Evolutionary conservation across 371 early-diverging fungal genomes (phyloP), one percentile per base, ranked within the genome.

Genomic region (Basidiobolus meristosporus): DNA sequence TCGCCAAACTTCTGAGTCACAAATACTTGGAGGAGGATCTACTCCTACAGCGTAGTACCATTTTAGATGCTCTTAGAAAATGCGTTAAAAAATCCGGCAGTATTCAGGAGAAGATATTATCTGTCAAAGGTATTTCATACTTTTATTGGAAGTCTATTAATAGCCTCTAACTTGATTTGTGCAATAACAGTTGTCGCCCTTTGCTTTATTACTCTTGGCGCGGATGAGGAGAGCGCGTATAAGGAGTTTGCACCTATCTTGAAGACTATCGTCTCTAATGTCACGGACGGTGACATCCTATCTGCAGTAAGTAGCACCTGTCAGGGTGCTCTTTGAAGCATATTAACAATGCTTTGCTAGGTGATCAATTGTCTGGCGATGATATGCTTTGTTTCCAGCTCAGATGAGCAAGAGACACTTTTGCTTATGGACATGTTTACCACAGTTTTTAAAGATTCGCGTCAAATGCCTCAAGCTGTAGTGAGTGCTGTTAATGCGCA

Each of bases 121-220:
- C 80, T 22, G 62, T 68, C 7, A 57, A 58, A 36, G 78, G 59
- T 63, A 50, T 19, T n/a, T 30, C 22, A 10, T 2, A 16, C 31
- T 29, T 19, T 31, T 9, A 15, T 41, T 34, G n/a, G n/a, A n/a
- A n/a, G n/a, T n/a, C 9, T 44, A 19, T 15, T 6, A 29, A 31
- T 30, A 38, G 7, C 11, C 7, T 12, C 28, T 17, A 39, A 16
- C 16, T 23, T n/a, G 40, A 16, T 34, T 15, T 14, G 0, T 2
- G 0, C 36, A 7, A 7, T 36, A 22, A 2, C 51, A 64, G 62
- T 60, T 2, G 62, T 77, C 15, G 59, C 67, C 7, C 57, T 79
- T 7, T 59, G 63, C n/a, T 83, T 83, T 52, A 52, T 83, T 23
- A 75, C 65, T 34, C 61, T 77, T 43, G 79, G 77, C 20, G 63